These are phyloP conservation scores for Boletellus deceptivus DNA, from an alignment of 1,284 basidiomycete species.

Conservation along the genomic window DNA sequence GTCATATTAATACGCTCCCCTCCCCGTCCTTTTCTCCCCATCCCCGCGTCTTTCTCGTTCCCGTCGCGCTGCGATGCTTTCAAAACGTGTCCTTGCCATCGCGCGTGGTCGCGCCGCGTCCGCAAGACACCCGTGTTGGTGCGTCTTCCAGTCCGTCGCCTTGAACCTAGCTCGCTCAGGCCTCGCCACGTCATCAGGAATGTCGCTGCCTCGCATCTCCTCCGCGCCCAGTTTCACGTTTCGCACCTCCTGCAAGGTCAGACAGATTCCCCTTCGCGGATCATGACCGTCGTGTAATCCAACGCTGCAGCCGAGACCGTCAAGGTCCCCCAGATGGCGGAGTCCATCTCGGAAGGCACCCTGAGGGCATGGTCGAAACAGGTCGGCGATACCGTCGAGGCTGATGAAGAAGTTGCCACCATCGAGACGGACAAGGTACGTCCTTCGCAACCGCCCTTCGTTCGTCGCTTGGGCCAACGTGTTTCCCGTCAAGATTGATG, in stretches of 20 bases:
- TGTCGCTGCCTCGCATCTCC: constrained; percentile 43
- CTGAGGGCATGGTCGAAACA: constrained; percentile 95
- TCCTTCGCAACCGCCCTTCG: not conserved
- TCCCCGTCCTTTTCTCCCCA: not conserved
- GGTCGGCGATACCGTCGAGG: constrained; percentile 87
- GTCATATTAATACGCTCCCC: too few relatives aligned
- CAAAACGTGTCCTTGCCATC: constrained; percentile 65
- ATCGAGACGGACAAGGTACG: constrained; percentile 98
- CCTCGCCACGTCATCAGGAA: constrained; percentile 37
- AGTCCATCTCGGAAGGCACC: constrained; percentile 98
- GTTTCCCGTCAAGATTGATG: constrained; percentile 75
- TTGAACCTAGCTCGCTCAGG: constrained; percentile 1
- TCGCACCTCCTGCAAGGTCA: constrained; percentile 66
- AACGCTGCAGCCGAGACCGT: constrained; percentile 70
- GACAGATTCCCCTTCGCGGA: constrained; percentile 11
- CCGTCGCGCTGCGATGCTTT: constrained; percentile 51
- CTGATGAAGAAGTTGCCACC: constrained; percentile 94
- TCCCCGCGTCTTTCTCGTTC: not conserved
- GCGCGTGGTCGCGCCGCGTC: constrained; percentile 59
- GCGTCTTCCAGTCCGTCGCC: constrained; percentile 21
- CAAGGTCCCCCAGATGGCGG: constrained; percentile 98
- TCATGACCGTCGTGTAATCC: constrained; percentile 9
- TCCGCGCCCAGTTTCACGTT: constrained; percentile 64
- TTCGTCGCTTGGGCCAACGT: constrained; percentile 5
- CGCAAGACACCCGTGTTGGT: constrained; percentile 46